Conservation (phyloP, 163 green algal species). For the Scenedesmus sp. region DNA sequence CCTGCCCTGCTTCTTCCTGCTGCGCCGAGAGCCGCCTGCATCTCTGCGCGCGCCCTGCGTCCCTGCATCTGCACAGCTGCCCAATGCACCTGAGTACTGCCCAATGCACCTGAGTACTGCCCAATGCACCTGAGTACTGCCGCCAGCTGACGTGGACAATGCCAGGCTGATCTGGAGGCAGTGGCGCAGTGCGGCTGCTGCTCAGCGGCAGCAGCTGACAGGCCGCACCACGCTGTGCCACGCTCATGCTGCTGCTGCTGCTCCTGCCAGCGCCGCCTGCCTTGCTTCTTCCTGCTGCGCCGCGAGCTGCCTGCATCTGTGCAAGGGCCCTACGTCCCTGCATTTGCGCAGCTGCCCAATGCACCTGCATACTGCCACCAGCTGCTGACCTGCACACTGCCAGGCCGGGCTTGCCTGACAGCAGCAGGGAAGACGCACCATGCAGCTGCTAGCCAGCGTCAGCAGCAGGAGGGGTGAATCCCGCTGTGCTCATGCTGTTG, state of each 20-base stretch:
- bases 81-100: conserved; percentile 4
- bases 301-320: neutral
- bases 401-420: no score
- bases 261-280: conserved; percentile 12
- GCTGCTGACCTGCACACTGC: neutral
- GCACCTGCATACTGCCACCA: neutral
- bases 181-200: no score
- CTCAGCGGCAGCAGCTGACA: no score
- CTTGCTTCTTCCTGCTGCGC: conserved; percentile 23
- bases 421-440: no score
- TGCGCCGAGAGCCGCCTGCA: neutral
- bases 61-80: neutral
- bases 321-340: neutral
- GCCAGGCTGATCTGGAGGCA: no score
- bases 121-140: no score
- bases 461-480: no score
- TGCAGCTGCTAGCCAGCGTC: no score
- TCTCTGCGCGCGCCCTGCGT: no score
- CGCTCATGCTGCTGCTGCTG: neutral
- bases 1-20: conserved; percentile 8
- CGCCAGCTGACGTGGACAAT: no score
- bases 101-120: no score
- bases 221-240: no score
- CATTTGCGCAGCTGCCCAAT: neutral
- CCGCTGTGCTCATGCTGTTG: neutral